Evolutionary conservation across 2,329 filamentous ascomycete genomes (phyloP).

Genomic region (Diaporthe nobilis): DNA sequence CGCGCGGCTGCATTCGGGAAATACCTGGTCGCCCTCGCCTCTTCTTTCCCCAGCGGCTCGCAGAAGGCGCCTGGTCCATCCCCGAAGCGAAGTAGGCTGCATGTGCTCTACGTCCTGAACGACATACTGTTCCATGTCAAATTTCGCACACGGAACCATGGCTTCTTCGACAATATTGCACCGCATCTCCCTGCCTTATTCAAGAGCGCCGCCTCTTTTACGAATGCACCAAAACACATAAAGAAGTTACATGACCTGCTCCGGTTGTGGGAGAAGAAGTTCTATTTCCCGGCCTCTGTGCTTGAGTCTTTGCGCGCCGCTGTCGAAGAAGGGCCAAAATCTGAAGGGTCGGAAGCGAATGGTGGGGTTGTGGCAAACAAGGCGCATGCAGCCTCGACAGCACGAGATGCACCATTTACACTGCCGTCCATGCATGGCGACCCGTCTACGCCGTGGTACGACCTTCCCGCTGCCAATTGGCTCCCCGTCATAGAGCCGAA

Average conservation of each 20-base stretch:
- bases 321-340: conserved; percentile 58
- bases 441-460: conserved; percentile 79
- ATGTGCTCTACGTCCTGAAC: conserved; percentile 83
- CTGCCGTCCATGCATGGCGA: conserved; percentile 86
- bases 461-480: conserved; percentile 86
- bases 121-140: conserved; percentile 82
- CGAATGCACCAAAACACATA: conserved; percentile 75
- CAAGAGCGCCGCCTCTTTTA: conserved; percentile 68
- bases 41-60: conserved; percentile 62
- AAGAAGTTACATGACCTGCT: conserved; percentile 76
- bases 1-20: conserved; percentile 79
- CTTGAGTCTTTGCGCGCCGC: conserved; percentile 72
- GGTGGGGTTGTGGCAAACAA: conserved; percentile 51
- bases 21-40: conserved; percentile 79
- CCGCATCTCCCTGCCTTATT: conserved; percentile 74
- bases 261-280: conserved; percentile 77
- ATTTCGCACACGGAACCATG: conserved; percentile 62
- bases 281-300: conserved; percentile 70
- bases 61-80: conserved; percentile 62
- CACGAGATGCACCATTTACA: conserved; percentile 70
- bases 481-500: conserved; percentile 84
- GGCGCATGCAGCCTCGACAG: conserved; percentile 55
- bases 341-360: conserved; percentile 44
- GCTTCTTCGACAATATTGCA: conserved; percentile 70
- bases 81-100: conserved; percentile 77